phyloP scores from a whole-genome alignment of 2,329 filamentous ascomycete genomes.

The Corniculantispora saksenae region DNA sequence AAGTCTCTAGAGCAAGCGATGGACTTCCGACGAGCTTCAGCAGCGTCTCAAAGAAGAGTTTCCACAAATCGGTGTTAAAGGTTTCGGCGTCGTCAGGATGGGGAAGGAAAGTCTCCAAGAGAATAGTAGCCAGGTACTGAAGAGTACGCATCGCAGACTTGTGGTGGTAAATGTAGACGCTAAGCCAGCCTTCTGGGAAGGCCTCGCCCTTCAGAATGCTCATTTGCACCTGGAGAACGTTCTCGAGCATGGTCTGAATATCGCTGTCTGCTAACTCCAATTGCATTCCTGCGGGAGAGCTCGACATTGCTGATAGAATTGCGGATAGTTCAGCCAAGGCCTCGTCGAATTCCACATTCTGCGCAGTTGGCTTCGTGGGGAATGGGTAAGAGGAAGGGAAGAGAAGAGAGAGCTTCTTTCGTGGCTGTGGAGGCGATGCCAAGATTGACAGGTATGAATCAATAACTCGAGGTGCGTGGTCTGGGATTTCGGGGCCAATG shows the following conservation, averaged over 20 bases:
- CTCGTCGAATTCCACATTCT: slow-evolving; percentile 73
- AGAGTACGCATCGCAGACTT: slow-evolving; percentile 84
- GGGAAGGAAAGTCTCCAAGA: slow-evolving; percentile 83
- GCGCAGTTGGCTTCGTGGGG: slow-evolving; percentile 67
- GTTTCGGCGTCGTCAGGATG: slow-evolving; percentile 86
- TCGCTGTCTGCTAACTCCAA: slow-evolving; percentile 75
- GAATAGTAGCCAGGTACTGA: slow-evolving; percentile 75
- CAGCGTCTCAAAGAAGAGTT: slow-evolving; percentile 85
- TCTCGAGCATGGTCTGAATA: slow-evolving; percentile 72
- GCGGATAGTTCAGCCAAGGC: slow-evolving; percentile 85
- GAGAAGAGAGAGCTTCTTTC: slow-evolving; percentile 76
- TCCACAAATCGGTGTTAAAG: slow-evolving; percentile 94
- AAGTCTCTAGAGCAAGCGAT: slow-evolving; percentile 87
- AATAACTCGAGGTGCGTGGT: slow-evolving; percentile 87
- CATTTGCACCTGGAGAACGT: slow-evolving; percentile 80
- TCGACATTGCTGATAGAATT: slow-evolving; percentile 79
- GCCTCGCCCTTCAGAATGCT: slow-evolving; percentile 88
- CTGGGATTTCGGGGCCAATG: slow-evolving; percentile 77
- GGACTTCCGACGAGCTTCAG: slow-evolving; percentile 88
- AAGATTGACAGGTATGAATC: slow-evolving; percentile 83
- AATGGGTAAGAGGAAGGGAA: slow-evolving; percentile 93
- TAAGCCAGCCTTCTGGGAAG: slow-evolving; percentile 88
- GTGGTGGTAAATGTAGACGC: slow-evolving; percentile 89
- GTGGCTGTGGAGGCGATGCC: slow-evolving; percentile 51
- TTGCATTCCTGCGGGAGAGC: slow-evolving; percentile 68